Evolutionary conservation across 768 basidiomycete species (phyloP), one percentile per base, ranked within the genome.

Genomic region (Pleurotus cornucopiae): DNA sequence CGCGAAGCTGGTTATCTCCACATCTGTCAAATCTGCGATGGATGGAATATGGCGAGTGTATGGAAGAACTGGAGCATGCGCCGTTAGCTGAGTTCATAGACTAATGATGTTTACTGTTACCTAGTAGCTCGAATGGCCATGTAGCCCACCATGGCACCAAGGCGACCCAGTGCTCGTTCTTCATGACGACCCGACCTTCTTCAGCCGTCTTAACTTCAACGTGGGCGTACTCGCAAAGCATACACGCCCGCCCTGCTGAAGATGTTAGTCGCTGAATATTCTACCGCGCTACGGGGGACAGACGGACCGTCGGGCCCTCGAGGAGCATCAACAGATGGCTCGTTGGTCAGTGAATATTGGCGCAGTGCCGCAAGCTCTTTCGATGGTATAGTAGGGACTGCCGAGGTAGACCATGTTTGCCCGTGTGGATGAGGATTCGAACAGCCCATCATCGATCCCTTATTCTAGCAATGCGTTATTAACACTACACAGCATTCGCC

Each of bases 341-440:
- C 57, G 5, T 67, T 58, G 38, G 69, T 60, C 37, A 67, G 57
- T 16, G 78, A 69, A 66, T 89, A 88, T 13, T 68, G 64, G 49
- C 72, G 72, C 40, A 93, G 67, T 38, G 81, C 82, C 2, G 63
- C 63, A 5, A 94, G 72, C 64, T 93, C 92, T 52, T 75, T 83
- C 2, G 85, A 76, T 1, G 90, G 85, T 21, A 89, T 68, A 1
- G 83, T 80, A 0, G 92, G 93, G 5, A 94, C 72, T 13, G 75
- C 75, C 2, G 88, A 89, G 3, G 87, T 69, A 2, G 91, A 88
- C 90, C 92, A 93, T 13, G 86, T 83, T 69, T 97, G 94, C 18
- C 93, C 91, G 67, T 96, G 94, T 0, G 94, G 93, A 67, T 96
- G 94, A 21, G 93, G 91, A 65, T 95, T 96, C 5, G 89, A 92